Evolutionary conservation across 371 early-diverging fungal genomes (phyloP).

Genomic region (Smittium culicis): DNA sequence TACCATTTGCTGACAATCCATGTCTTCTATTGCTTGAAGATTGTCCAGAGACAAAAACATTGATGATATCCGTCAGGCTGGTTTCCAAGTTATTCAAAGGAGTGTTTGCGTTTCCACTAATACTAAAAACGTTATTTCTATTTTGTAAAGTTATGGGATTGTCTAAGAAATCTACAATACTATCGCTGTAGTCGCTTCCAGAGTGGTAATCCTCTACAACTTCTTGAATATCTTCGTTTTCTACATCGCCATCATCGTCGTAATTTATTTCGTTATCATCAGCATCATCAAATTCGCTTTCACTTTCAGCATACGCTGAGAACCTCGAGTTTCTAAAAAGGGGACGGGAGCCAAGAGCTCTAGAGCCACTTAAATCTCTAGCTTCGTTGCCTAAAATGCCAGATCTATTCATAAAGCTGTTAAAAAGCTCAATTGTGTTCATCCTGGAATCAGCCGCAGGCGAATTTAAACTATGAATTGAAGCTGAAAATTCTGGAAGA

Average conservation of each 20-base stretch:
- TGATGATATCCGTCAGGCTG: background rate
- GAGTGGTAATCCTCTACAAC: slow-evolving; percentile 26
- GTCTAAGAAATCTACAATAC: slow-evolving; percentile 13
- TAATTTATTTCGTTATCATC: slow-evolving; percentile 41
- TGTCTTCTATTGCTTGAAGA: background rate
- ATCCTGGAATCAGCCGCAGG: too few species aligned
- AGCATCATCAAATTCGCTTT: slow-evolving; percentile 33
- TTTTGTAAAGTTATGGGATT: background rate
- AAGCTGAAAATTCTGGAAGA: too few species aligned
- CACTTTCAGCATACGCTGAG: slow-evolving; percentile 16
- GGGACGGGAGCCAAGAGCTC: background rate
- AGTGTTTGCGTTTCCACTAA: background rate
- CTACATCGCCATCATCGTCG: slow-evolving; percentile 43
- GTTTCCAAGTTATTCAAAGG: slow-evolving; percentile 20
- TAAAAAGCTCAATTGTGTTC: too few species aligned
- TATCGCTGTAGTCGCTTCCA: slow-evolving; percentile 20
- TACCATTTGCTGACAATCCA: background rate
- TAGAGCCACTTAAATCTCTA: too few species aligned
- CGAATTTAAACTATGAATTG: too few species aligned
- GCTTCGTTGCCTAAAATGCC: too few species aligned
- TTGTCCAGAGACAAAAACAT: slow-evolving; percentile 1
- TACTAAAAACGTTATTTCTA: background rate
- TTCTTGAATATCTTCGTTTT: slow-evolving; percentile 29
- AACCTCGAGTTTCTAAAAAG: background rate
- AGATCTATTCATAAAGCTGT: too few species aligned